Conservation (phyloP, 179 eudicot species). For the Actinidia chinensis region DNA sequence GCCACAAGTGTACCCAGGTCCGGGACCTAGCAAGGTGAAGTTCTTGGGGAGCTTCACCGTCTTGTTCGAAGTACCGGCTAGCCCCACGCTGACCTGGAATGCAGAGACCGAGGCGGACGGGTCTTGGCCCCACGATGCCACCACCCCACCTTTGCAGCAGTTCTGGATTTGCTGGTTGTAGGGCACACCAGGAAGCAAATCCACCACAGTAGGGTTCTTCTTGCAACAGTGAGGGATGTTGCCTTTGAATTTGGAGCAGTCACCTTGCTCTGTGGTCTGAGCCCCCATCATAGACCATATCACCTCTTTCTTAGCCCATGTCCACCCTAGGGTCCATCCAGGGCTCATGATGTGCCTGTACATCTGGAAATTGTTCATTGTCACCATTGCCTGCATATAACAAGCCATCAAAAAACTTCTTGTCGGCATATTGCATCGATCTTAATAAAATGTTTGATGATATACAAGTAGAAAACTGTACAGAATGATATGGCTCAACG, state of each 20-base stretch:
- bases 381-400: constrained; percentile 46
- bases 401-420: constrained; percentile 4
- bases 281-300: constrained; percentile 69
- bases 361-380: constrained; percentile 67
- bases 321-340: constrained; percentile 73
- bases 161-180: constrained; percentile 63
- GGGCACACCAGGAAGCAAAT: constrained; percentile 61
- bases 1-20: constrained; percentile 73
- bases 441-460: too few species aligned
- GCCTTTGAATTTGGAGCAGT: constrained; percentile 74
- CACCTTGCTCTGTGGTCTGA: constrained; percentile 73
- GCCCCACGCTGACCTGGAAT: constrained; percentile 66
- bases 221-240: constrained; percentile 68
- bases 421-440: neutral
- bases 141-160: constrained; percentile 70
- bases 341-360: constrained; percentile 60
- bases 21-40: constrained; percentile 66
- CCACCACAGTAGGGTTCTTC: constrained; percentile 61
- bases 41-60: constrained; percentile 68
- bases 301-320: constrained; percentile 78
- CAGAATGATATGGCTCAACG: too few species aligned
- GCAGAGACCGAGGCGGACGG: constrained; percentile 51
- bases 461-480: too few species aligned
- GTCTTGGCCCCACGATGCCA: constrained; percentile 69
- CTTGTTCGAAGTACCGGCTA: constrained; percentile 63